These are phyloP conservation scores for Arctium minus DNA, from an alignment of 129 eudicot genomes.

Conservation along the genomic window DNA sequence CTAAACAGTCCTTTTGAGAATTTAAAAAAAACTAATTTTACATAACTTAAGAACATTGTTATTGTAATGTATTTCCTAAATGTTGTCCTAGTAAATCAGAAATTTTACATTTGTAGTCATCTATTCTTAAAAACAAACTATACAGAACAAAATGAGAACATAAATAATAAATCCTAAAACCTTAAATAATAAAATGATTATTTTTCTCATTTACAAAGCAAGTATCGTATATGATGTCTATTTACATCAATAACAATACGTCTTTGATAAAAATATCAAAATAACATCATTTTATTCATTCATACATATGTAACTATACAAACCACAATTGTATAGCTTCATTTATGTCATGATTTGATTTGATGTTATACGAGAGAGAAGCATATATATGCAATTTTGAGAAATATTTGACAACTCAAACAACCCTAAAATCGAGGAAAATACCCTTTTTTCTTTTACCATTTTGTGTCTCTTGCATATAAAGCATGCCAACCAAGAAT, in stretches of 20 bases:
- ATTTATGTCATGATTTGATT: neutral
- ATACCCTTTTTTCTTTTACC: slow-evolving; percentile 11
- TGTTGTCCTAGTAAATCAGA: neutral
- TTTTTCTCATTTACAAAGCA: neutral
- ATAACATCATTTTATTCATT: neutral
- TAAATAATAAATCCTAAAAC: neutral
- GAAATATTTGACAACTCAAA: slow-evolving; percentile 20
- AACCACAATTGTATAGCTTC: neutral
- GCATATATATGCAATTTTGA: neutral
- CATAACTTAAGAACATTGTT: neutral
- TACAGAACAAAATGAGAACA: neutral
- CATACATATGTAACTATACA: neutral
- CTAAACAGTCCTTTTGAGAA: no score
- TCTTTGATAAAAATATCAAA: neutral
- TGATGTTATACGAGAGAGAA: neutral
- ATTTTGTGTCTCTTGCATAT: slow-evolving; percentile 20
- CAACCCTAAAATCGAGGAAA: slow-evolving; percentile 12
- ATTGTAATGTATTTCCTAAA: neutral
- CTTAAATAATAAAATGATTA: neutral
- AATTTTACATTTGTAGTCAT: neutral
- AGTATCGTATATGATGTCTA: neutral
- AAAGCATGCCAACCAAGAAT: slow-evolving; percentile 41
- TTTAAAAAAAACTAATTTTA: neutral
- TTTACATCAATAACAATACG: neutral
- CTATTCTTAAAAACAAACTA: neutral